Evolutionary conservation across 345 rosid genomes (phyloP).

Genomic region (Alliaria petiolata): DNA sequence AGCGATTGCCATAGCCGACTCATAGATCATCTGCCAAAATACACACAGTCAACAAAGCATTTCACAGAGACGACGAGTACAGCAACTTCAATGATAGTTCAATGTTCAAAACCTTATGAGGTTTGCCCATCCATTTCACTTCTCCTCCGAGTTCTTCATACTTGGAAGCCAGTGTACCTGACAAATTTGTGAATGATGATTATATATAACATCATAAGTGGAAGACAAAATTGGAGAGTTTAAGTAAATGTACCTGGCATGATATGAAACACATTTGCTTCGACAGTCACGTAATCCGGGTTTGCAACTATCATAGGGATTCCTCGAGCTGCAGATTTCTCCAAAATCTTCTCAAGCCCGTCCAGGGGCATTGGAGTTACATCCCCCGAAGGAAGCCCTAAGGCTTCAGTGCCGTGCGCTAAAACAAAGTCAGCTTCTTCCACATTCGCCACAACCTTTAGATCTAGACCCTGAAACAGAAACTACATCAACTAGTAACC

Average conservation of each 20-base stretch:
- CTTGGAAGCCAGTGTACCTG: slow-evolving; percentile 78
- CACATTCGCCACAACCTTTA: slow-evolving; percentile 62
- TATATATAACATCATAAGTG: background rate
- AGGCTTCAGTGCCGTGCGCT: slow-evolving; percentile 88
- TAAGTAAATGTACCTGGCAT: slow-evolving; percentile 68
- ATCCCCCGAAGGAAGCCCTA: slow-evolving; percentile 70
- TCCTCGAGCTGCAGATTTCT: slow-evolving; percentile 56
- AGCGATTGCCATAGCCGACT: slow-evolving; percentile 68
- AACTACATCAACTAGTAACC: slow-evolving; percentile 2
- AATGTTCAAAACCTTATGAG: slow-evolving; percentile 58
- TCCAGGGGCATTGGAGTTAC: slow-evolving; percentile 54
- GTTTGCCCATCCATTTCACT: slow-evolving; percentile 98
- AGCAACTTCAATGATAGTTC: background rate
- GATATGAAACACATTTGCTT: slow-evolving; percentile 71
- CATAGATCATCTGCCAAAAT: slow-evolving; percentile 64
- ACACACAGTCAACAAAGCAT: background rate
- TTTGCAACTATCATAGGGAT: slow-evolving; percentile 96
- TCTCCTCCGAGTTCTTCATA: slow-evolving; percentile 89
- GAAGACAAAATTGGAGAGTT: background rate
- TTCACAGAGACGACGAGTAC: background rate
- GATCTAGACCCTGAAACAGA: slow-evolving; percentile 62
- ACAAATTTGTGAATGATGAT: background rate
- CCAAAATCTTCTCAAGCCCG: slow-evolving; percentile 78
- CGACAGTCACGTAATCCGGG: slow-evolving; percentile 92
- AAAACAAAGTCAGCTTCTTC: slow-evolving; percentile 88